Evolutionary conservation across 1,284 basidiomycete genomes (phyloP), one percentile per base, ranked within the genome.

Genomic region (Microbotryum violaceum): DNA sequence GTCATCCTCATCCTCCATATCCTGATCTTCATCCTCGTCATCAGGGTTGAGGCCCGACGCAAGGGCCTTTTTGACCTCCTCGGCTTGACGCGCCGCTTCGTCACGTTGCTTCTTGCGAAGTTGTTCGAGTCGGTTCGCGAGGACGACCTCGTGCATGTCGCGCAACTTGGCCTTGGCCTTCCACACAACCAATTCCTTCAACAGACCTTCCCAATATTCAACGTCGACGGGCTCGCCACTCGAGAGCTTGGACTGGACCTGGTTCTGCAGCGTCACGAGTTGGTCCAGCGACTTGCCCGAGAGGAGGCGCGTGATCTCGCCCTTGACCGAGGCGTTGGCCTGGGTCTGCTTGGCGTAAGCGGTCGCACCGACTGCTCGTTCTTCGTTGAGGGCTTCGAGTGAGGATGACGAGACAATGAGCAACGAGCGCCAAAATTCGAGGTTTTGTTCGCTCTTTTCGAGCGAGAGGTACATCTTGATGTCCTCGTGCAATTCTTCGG

Each of bases 351-450:
- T 67, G 8, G 68, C 69, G 58, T 73, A 71, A 2, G 70, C 84
- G 65, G 82, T 82, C 42, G 66, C 49, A 25, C 71, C 60, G 78
- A 80, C 37, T 78, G 82, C 71, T 79, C 81, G 75, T 78, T 81
- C 52, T 75, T 78, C 69, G 81, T 70, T 82, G 58, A 93, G 82
- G 57, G 83, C 82, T 53, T 92, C 90, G n/a, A 97, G 77, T 52
- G 87, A 84, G 75, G 97, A 89, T 73, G 93, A 88, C 76, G 92
- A 97, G 3, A 99, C 86, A 10, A 96, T 88, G 82, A 94, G 88
- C 89, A 98, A 94, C 70, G 94, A 89, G 86, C 91, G 89, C 96
- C 96, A 99, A 75, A 97, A 98, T 69, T 97, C 93, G 61, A 93
- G 83, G 73, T 94, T 93, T 47, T 84, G 78, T 16, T 91, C 85